A percentile compares a stretch with the other conserved stretches of the same genome.
Evolutionary conservation across 192 early-diverging fungal species (phyloP).

Genomic region (Podila clonocystis): DNA sequence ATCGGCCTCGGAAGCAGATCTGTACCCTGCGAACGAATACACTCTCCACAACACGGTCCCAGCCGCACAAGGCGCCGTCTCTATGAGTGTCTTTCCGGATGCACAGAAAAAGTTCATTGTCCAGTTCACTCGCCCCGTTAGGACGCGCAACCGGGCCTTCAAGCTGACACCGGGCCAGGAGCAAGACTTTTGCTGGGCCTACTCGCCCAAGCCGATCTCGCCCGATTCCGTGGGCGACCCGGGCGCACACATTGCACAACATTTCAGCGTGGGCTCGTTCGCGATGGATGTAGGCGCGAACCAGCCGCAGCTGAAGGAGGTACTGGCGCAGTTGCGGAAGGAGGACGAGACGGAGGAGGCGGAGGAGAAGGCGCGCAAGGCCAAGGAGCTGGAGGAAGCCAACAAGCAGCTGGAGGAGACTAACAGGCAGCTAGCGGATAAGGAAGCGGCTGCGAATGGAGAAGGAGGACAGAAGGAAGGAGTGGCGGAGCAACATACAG

Average conservation of each 20-base stretch:
- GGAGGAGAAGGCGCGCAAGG: conserved; percentile 16
- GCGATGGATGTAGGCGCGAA: conserved; percentile 44
- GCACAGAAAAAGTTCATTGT: conserved; percentile 16
- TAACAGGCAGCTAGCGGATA: conserved; percentile 1
- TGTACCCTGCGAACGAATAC: conserved; percentile 34
- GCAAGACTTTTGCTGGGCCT: conserved; percentile 50
- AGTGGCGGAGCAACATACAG: not conserved
- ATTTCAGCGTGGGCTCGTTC: conserved; percentile 34
- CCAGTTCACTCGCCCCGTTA: conserved; percentile 43
- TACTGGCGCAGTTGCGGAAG: conserved; percentile 7
- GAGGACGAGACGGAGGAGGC: conserved; percentile 8
- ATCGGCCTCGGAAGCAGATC: not conserved
- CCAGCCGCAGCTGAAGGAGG: conserved; percentile 27
- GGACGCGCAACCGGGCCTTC: conserved; percentile 17
- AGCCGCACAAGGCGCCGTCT: not conserved
- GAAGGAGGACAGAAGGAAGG: not conserved
- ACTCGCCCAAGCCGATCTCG: conserved; percentile 36
- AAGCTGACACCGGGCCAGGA: conserved; percentile 39
- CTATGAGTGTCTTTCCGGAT: conserved; percentile 20
- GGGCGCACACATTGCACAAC: conserved; percentile 32
- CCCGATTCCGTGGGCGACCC: conserved; percentile 36
- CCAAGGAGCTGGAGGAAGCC: conserved; percentile 1
- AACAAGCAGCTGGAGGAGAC: conserved; percentile 6
- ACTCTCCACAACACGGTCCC: conserved; percentile 20
- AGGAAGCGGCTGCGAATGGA: not conserved